A percentile compares a stretch with the other conserved stretches of the same genome.
Conservation (phyloP, 75 land plant genomes). For the Isoetes taiwanensis region DNA sequence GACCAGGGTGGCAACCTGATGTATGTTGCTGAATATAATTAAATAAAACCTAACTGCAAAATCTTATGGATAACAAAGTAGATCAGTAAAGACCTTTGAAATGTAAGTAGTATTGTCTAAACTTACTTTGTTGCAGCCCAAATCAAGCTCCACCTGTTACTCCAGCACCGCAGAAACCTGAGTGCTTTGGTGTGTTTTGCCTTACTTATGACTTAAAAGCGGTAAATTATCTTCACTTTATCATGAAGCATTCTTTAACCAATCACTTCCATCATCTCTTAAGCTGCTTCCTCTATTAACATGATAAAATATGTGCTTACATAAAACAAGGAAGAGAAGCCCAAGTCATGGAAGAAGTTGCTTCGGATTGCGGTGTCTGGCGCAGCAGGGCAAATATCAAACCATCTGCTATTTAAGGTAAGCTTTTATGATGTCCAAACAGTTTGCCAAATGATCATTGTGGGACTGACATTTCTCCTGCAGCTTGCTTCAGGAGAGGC, state of each 20-base stretch:
- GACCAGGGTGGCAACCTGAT: too few species aligned
- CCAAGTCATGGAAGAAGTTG: constrained; percentile 79
- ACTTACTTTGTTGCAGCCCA: constrained; percentile 31
- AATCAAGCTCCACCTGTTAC: constrained; percentile 28
- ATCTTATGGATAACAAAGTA: too few species aligned
- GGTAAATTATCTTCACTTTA: constrained; percentile 22
- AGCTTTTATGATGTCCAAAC: too few species aligned
- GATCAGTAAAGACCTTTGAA: too few species aligned
- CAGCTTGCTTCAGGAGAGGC: constrained; percentile 95
- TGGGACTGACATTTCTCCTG: too few species aligned
- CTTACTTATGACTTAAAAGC: constrained; percentile 73
- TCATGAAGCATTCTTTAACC: neutral
- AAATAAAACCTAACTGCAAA: too few species aligned
- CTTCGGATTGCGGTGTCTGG: constrained; percentile 85
- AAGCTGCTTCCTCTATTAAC: neutral
- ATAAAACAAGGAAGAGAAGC: constrained; percentile 63
- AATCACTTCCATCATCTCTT: neutral
- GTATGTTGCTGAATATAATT: too few species aligned
- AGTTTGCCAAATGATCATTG: too few species aligned
- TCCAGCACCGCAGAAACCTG: constrained; percentile 14
- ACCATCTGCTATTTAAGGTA: constrained; percentile 93
- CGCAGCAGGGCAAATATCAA: constrained; percentile 94
- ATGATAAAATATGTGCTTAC: too few species aligned
- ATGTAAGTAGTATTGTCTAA: too few species aligned
- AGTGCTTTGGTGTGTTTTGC: constrained; percentile 91